Percentiles rank a stretch among this genome's conserved stretches.
These are phyloP conservation scores for Pisolithus sp. DNA, from an alignment of 768 basidiomycete species.

Conservation along the genomic window DNA sequence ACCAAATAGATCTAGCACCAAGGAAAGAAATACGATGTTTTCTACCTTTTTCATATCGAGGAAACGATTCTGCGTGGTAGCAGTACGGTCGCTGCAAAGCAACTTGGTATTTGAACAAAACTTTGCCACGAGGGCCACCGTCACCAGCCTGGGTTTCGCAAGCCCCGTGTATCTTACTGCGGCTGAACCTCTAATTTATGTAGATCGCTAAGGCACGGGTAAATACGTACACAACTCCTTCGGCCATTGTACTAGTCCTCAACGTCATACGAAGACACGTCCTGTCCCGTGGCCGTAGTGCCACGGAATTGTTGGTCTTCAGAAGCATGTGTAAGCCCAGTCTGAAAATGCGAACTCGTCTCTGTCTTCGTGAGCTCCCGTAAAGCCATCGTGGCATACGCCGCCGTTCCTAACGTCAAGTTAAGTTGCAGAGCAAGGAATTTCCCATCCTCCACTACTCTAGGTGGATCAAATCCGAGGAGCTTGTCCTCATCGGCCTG, in stretches of 20 bases:
- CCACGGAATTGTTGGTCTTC: conserved; percentile 81
- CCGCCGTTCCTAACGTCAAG: conserved; percentile 80
- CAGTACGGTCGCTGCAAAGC: too few relatives aligned
- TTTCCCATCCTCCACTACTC: conserved; percentile 60
- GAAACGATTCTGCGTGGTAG: too few relatives aligned
- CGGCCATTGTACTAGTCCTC: neutral
- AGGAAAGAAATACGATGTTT: conserved; percentile 79
- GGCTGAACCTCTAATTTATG: too few relatives aligned
- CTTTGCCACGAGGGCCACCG: too few relatives aligned
- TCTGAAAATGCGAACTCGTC: conserved; percentile 89
- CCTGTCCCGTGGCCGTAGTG: conserved; percentile 22
- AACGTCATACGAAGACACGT: conserved; percentile 15
- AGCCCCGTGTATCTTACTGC: too few relatives aligned
- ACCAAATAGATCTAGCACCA: conserved; percentile 85
- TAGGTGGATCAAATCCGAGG: conserved; percentile 72
- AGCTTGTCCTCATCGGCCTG: conserved; percentile 95
- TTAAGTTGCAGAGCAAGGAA: conserved; percentile 86
- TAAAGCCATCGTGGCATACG: conserved; percentile 98
- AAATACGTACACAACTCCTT: neutral
- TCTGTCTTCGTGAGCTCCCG: conserved; percentile 94
- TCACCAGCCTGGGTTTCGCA: too few relatives aligned
- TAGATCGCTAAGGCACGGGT: too few relatives aligned
- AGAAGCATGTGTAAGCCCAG: conserved; percentile 63
- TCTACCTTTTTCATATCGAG: conserved; percentile 59
- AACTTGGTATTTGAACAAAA: too few relatives aligned